Evolutionary conservation across 1,284 basidiomycete genomes (phyloP), one percentile per base, ranked within the genome.

Genomic region (Ceratobasidium theobromae): DNA sequence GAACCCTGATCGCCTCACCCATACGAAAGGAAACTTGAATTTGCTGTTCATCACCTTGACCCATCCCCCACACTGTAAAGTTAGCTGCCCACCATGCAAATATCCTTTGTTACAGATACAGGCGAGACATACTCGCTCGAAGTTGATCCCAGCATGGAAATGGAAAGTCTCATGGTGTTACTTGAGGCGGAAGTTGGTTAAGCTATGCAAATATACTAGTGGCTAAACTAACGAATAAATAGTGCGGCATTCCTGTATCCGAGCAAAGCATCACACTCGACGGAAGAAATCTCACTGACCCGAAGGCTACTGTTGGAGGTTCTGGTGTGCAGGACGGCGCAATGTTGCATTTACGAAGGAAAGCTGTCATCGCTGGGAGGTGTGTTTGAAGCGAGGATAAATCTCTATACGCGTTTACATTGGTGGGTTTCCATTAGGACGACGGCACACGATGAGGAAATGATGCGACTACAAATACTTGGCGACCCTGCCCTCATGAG

Each of bases 151-250:
- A 83, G 83, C 51, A 93, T 97, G 89, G 86, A 89, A 73, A 81
- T 97, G 27, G 89, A 91, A 79, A 90, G 94, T 74, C 86, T 96
- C 40, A 88, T 88, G 82, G 93, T 91, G 6, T 80, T 97, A 62
- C 81, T 96, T 25, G 93, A 95, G 75, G 94, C 87, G 0, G 94
- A 97, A 83, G 93, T 93, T 73, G 53, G 67, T 53, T n/a, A 30
- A n/a, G 30, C 30, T 18, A 23, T 14, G 35, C 40, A n/a, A 53
- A 53, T 46, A 11, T 23, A 12, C 23, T 21, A 21, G 21, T 53
- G 41, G 32, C 33, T 8, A 4, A 21, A 5, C 21, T 43, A 54
- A 23, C 45, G 45, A 18, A 40, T 48, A 14, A 16, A 65, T 14
- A 88, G 91, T 91, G 87, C 27, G 86, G 84, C 25, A 85, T 94